Conservation (phyloP, 345 rosid genomes). For the Pseudoturritis turrita region DNA sequence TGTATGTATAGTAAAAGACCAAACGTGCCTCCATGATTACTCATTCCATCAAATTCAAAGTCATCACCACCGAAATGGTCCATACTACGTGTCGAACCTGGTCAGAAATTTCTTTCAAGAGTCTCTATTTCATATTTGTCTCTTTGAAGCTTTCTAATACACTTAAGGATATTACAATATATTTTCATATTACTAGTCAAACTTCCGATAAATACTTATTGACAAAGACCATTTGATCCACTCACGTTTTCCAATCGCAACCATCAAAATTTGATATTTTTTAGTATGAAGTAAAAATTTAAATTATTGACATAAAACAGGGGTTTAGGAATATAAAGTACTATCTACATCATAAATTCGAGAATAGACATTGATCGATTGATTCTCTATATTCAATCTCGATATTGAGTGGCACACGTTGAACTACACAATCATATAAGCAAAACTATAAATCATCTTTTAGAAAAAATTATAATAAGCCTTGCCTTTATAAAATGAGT, state of each 20-base stretch:
- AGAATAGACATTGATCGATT: slow-evolving; percentile 6
- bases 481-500: not conserved
- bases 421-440: slow-evolving; percentile 4
- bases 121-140: slow-evolving; percentile 24
- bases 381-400: slow-evolving; percentile 14
- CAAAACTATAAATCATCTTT: not conserved
- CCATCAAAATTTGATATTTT: not conserved
- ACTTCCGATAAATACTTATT: slow-evolving; percentile 5
- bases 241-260: slow-evolving; percentile 20
- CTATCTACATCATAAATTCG: slow-evolving; percentile 4
- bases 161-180: not conserved
- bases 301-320: not conserved
- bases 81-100: slow-evolving; percentile 24
- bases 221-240: slow-evolving; percentile 19
- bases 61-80: slow-evolving; percentile 29
- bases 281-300: too few species aligned
- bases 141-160: slow-evolving; percentile 18
- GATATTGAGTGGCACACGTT: slow-evolving; percentile 26
- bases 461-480: not conserved
- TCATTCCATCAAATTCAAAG: slow-evolving; percentile 20
- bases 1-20: slow-evolving; percentile 7
- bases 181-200: slow-evolving; percentile 23
- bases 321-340: not conserved
- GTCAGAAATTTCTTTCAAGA: slow-evolving; percentile 18
- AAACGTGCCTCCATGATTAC: slow-evolving; percentile 37